phyloP scores from a whole-genome alignment of 148 eudicot species.

The Fallopia convolvulus region DNA sequence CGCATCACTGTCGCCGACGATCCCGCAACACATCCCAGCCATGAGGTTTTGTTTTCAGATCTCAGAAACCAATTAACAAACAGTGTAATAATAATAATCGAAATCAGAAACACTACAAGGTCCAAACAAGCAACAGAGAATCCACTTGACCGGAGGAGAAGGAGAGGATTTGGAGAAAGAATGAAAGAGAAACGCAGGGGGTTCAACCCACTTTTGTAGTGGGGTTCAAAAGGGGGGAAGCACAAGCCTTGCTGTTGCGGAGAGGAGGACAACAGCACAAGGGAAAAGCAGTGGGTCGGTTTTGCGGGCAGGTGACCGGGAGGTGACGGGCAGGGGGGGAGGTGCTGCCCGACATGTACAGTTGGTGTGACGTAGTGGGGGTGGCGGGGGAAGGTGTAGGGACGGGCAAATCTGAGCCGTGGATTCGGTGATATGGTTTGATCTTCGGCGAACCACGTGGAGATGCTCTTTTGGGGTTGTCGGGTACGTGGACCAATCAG shows the following conservation, averaged over 20 bases:
- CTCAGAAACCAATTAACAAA: not conserved
- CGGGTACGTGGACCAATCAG: slow-evolving; percentile 13
- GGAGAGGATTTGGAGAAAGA: not conserved
- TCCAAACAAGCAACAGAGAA: not conserved
- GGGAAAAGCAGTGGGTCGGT: not conserved
- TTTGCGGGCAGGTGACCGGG: slow-evolving; percentile 5
- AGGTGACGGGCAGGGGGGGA: slow-evolving; percentile 7
- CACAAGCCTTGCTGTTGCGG: not conserved
- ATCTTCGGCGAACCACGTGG: slow-evolving; percentile 7
- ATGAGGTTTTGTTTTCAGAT: slow-evolving; percentile 18
- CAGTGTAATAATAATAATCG: not conserved
- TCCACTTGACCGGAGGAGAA: not conserved
- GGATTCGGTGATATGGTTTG: slow-evolving; percentile 7
- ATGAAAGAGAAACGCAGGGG: slow-evolving; percentile 7
- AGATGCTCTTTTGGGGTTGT: slow-evolving; percentile 12
- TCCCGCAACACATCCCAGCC: slow-evolving; percentile 82
- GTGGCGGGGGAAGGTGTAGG: slow-evolving; percentile 1
- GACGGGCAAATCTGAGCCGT: slow-evolving; percentile 4
- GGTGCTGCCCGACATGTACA: not conserved
- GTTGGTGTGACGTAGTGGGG: slow-evolving; percentile 11
- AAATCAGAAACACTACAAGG: not conserved
- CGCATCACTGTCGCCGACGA: slow-evolving; percentile 54
- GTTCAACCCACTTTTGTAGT: slow-evolving; percentile 1
- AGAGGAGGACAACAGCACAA: not conserved
- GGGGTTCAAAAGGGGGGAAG: not conserved